These are phyloP conservation scores for Lentinula sp. DNA, from an alignment of 768 basidiomycete genomes.

Conservation along the genomic window DNA sequence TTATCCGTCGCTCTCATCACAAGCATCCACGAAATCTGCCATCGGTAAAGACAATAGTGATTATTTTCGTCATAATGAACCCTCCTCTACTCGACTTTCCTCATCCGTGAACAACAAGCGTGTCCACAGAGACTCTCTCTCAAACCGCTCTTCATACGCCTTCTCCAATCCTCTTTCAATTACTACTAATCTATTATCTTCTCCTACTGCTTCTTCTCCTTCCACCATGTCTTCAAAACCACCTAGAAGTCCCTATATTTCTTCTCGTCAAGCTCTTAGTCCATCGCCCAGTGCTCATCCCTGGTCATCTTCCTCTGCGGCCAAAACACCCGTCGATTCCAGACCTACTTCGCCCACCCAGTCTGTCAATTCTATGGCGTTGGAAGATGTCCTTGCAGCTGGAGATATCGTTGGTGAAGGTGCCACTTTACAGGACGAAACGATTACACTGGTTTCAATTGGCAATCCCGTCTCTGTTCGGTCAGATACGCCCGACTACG, in stretches of 20 bases:
- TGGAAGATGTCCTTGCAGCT: conserved; percentile 61
- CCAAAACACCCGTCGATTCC: conserved; percentile 23
- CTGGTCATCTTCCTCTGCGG: conserved; percentile 20
- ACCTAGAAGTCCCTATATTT: conserved; percentile 34
- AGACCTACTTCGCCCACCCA: conserved; percentile 18
- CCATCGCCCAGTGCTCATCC: conserved; percentile 16
- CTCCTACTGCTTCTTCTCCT: conserved; percentile 11
- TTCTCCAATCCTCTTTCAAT: conserved; percentile 17
- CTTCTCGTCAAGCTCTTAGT: conserved; percentile 25
- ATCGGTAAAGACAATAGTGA: conserved; percentile 25
- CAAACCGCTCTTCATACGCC: conserved; percentile 7
- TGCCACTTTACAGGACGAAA: conserved; percentile 58
- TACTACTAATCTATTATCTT: conserved; percentile 19
- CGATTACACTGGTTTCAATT: conserved; percentile 52
- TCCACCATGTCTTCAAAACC: conserved; percentile 27
- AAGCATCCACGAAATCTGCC: conserved; percentile 18
- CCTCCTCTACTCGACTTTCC: conserved; percentile 12
- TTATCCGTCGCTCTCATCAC: conserved; percentile 28
- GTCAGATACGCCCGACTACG: conserved; percentile 23
- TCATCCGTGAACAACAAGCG: conserved; percentile 26
- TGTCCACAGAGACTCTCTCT: conserved; percentile 27
- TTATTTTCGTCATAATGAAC: conserved; percentile 39
- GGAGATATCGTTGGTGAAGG: conserved; percentile 75
- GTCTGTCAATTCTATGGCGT: conserved; percentile 30
- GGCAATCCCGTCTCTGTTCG: conserved; percentile 26